phyloP scores from a whole-genome alignment of 208 protist species.

The Phytomonas sp. region DNA sequence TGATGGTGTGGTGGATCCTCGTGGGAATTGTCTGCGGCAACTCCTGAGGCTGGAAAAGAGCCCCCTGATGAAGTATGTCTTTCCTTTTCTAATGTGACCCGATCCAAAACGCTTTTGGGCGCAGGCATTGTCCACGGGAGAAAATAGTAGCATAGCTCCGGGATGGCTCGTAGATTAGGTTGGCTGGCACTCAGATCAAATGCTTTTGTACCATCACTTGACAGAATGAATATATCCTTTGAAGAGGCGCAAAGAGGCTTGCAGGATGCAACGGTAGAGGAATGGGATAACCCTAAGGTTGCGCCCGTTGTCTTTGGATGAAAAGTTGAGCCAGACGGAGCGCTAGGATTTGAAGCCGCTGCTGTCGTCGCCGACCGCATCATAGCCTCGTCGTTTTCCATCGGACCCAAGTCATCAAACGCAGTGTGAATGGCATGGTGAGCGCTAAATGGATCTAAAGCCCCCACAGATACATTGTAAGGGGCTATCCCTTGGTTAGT shows the following conservation, averaged over 20 bases:
- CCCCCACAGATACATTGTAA: neutral
- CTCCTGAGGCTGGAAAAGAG: neutral
- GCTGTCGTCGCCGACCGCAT: neutral
- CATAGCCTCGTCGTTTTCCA: neutral
- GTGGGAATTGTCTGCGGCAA: neutral
- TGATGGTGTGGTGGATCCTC: neutral
- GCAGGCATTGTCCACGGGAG: slow-evolving; percentile 49
- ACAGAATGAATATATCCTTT: neutral
- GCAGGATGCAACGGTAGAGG: neutral
- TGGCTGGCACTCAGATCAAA: slow-evolving; percentile 23
- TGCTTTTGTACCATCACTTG: slow-evolving; percentile 10
- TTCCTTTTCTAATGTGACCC: slow-evolving; percentile 44
- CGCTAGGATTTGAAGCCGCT: neutral
- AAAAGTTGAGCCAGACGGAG: neutral
- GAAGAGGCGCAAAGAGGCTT: neutral
- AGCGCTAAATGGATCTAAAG: neutral
- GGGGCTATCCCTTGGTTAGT: neutral
- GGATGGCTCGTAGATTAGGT: slow-evolving; percentile 33
- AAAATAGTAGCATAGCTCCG: slow-evolving; percentile 29
- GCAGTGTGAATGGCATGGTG: neutral
- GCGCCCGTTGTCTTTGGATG: neutral
- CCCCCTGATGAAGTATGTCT: neutral
- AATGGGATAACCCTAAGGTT: neutral
- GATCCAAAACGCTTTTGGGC: slow-evolving; percentile 37
- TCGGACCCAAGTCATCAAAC: neutral